Base-by-base conservation (phyloP, 768 basidiomycete species). In the Baorangia bicolor region DNA sequence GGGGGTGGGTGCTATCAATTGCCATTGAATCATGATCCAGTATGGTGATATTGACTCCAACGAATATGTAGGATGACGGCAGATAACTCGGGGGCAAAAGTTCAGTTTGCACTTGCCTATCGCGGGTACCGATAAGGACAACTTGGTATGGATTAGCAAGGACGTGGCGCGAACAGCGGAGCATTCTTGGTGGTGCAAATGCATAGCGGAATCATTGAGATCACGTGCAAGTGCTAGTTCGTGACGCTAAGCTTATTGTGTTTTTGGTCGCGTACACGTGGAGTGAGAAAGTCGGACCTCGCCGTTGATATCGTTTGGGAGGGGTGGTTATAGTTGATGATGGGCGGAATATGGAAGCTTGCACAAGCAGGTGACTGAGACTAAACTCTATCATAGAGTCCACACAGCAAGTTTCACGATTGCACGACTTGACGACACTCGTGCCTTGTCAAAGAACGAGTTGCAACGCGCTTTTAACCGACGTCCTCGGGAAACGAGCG, bases 401-500 rank as follows among this genome's bases (percentile, higher is more conserved):
- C 27, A 20, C 28, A 11, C 31, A 47, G 49, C 56, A 41, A 18
- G 30, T 50, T 34, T 35, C 35, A 33, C 20, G 51, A 25, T 31
- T 58, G 38, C 10, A 30, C 12, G 30, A 11, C 25, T 10, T 40
- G 25, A n/a, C 43, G 46, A 48, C 49, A 44, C 20, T 52, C 27
- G 23, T 13, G 23, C 35, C 43, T 46, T 62, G 59, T 62, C 63
- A 43, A 39, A 43, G 8, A 25, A 34, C 14, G 21, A 34, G 25
- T 59, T 28, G 59, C 53, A 46, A 63, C 50, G 49, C 38, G 49
- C 42, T 56, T n/a, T n/a, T 65, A 62, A 51, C 51, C 55, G 59
- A 64, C 20, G 38, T 40, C 28, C 20, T 62, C 60, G 56, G 58
- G 53, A 56, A 56, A 40, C 40, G 35, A 64, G 49, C 67, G 66